phyloP scores from a whole-genome alignment of 129 eudicot species.

The Chrysanthemum seticuspe region DNA sequence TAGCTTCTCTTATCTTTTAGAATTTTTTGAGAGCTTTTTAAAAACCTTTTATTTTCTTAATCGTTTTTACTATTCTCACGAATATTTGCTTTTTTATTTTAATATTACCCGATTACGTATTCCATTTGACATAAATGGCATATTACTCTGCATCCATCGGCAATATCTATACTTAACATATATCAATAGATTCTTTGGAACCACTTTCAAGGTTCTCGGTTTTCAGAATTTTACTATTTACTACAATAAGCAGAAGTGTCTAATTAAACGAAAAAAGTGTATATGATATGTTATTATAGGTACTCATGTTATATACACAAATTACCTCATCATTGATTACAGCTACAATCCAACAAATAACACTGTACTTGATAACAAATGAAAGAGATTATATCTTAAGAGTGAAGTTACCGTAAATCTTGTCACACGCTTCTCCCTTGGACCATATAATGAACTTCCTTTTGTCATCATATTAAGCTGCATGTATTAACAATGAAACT shows the following conservation, averaged over 20 bases:
- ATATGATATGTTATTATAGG: not conserved
- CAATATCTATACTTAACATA: too few relatives aligned
- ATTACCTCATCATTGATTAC: not conserved
- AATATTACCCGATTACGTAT: not conserved
- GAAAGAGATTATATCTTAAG: not conserved
- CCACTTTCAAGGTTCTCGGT: not conserved
- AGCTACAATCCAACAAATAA: not conserved
- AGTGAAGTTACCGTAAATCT: not conserved
- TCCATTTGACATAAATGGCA: not conserved
- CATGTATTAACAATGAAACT: not conserved
- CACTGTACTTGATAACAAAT: not conserved
- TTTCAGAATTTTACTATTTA: too few relatives aligned
- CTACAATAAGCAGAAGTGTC: too few relatives aligned
- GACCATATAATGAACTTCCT: conserved; percentile 7
- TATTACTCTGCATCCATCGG: not conserved
- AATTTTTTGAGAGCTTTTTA: too few relatives aligned
- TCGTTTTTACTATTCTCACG: too few relatives aligned
- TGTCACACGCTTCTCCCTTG: conserved; percentile 15
- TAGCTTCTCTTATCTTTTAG: too few relatives aligned
- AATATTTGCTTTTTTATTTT: too few relatives aligned
- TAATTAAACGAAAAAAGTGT: too few relatives aligned
- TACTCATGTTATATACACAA: not conserved
- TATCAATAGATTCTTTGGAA: not conserved
- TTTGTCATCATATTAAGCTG: conserved; percentile 4
- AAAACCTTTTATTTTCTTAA: too few relatives aligned